Base-by-base conservation (phyloP, 495 filamentous ascomycete genomes). In the Hyaloscypha finlandica region DNA sequence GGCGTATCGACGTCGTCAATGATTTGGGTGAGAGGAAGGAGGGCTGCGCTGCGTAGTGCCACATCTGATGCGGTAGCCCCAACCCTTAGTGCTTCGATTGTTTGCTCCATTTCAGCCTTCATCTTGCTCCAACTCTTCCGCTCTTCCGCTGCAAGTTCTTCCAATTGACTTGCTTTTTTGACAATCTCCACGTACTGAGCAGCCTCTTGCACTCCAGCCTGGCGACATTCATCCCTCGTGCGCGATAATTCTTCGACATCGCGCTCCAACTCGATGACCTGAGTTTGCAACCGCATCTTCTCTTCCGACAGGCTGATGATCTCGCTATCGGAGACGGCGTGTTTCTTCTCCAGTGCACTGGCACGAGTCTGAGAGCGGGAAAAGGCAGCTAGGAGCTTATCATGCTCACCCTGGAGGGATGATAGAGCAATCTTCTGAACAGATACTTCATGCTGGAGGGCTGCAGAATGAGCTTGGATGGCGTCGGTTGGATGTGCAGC, bases 401-500 rank as follows among this genome's bases (percentile, higher is more conserved):
- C 74, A 65, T 84, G 81, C 70, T 84, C 81, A 22, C 74, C 72
- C 62, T 80, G 79, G 0, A 84, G 73, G 1, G 81, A 80, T 54
- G 81, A 77, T 9, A 81, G 72, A 16, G 80, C 76, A 20, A 83
- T 72, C 9, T 81, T 81, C 59, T 83, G 82, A 35, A 81, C 71
- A 22, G 77, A 81, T 32, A 84, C 76, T 71, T 84, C 80, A 64
- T 82, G 81, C 65, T 83, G 81, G 6, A 84, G 73, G 56, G 81
- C 79, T 31, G 77, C 75, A 2, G 81, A 69, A 64, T 81, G 80
- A 4, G 75, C 75, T 37, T 77, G 72, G 35, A 80, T 76, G 11
- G 77, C 80, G 14, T 75, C 73, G 6, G 68, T 42, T 6, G 68
- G 20, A 39, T 61, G 66, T 3, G 66, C 16, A 4, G 61, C 3